phyloP scores from a whole-genome alignment of 805 yeast genomes.

The Lachancea sp. region DNA sequence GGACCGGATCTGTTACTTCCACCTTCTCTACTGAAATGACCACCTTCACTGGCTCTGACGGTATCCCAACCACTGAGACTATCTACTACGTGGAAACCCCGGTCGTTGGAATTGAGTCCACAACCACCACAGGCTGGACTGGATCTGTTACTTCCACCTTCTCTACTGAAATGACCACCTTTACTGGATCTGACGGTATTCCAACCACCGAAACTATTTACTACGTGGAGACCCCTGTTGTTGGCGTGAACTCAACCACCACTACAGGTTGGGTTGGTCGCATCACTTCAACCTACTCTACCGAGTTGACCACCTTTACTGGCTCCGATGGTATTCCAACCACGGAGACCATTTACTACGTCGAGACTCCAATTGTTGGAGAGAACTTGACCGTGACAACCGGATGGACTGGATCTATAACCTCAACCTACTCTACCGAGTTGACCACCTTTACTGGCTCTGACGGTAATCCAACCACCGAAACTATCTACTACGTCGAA shows the following conservation, averaged over 20 bases:
- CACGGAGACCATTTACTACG: slow-evolving; percentile 8
- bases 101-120: slow-evolving; percentile 1
- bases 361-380: slow-evolving; percentile 7
- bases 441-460: slow-evolving; percentile 6
- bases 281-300: slow-evolving; percentile 7
- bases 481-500: slow-evolving; percentile 11
- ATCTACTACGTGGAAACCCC: slow-evolving; percentile 8
- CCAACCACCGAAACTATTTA: slow-evolving; percentile 10
- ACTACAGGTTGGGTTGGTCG: neutral
- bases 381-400: neutral
- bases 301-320: slow-evolving; percentile 5
- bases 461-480: slow-evolving; percentile 7
- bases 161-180: too few species aligned
- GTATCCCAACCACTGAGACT: slow-evolving; percentile 1
- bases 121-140: slow-evolving; percentile 8
- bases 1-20: slow-evolving; percentile 4
- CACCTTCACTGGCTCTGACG: neutral
- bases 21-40: slow-evolving; percentile 3
- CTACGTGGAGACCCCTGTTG: slow-evolving; percentile 6
- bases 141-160: too few species aligned
- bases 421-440: slow-evolving; percentile 10
- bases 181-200: neutral
- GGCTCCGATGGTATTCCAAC: slow-evolving; percentile 10
- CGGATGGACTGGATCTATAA: slow-evolving; percentile 7
- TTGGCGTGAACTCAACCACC: neutral